A percentile compares a stretch with the other conserved stretches of the same genome.
phyloP scores from a whole-genome alignment of 805 yeast genomes.

The Kregervanrija fluxuum region DNA sequence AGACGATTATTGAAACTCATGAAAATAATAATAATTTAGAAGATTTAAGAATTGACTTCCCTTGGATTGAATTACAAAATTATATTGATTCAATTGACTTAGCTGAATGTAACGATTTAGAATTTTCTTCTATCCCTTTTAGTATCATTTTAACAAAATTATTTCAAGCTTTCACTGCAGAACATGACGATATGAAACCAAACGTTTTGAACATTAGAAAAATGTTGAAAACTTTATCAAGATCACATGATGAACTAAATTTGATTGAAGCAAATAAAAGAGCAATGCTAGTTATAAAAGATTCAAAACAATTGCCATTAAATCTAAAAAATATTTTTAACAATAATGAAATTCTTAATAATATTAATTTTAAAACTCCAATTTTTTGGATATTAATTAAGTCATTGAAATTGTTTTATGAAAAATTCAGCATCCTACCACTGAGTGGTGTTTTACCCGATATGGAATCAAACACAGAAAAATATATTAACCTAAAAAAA shows the following conservation, averaged over 20 bases:
- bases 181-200: slow-evolving; percentile 9
- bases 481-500: slow-evolving; percentile 50
- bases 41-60: slow-evolving; percentile 59
- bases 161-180: slow-evolving; percentile 32
- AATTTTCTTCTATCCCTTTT: slow-evolving; percentile 62
- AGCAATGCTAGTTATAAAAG: slow-evolving; percentile 37
- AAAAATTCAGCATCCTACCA: slow-evolving; percentile 43
- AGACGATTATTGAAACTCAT: slow-evolving; percentile 72
- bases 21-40: slow-evolving; percentile 35
- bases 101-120: slow-evolving; percentile 34
- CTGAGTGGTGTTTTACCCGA: slow-evolving; percentile 75
- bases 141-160: slow-evolving; percentile 54
- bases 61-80: slow-evolving; percentile 62
- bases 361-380: slow-evolving; percentile 12
- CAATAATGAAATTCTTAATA: slow-evolving; percentile 9
- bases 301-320: slow-evolving; percentile 28
- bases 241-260: slow-evolving; percentile 27
- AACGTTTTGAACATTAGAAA: slow-evolving; percentile 16
- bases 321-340: slow-evolving; percentile 22
- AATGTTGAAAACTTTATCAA: slow-evolving; percentile 6
- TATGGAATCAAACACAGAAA: slow-evolving; percentile 72
- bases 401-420: slow-evolving; percentile 48
- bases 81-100: slow-evolving; percentile 48
- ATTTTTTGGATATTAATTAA: slow-evolving; percentile 56
- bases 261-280: slow-evolving; percentile 29